Evolutionary conservation across 1,139 yeast genomes (phyloP).

Genomic region (Suhomyces bribrorum): DNA sequence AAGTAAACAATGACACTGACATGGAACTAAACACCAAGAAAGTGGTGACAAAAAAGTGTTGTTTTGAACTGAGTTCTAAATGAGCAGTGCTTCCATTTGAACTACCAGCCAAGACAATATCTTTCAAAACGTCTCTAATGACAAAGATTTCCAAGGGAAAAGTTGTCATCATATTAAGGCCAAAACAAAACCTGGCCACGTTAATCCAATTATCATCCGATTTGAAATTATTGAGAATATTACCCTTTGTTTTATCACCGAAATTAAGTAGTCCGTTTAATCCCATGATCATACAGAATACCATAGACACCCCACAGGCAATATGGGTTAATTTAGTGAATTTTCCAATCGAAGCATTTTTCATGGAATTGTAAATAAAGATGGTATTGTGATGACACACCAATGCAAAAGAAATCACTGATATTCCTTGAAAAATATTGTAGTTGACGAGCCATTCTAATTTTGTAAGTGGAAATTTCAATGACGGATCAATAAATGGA

Average conservation of each 20-base stretch:
- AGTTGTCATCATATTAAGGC: constrained; percentile 91
- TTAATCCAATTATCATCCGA: constrained; percentile 72
- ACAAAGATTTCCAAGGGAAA: constrained; percentile 90
- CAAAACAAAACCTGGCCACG: constrained; percentile 87
- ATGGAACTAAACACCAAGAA: constrained; percentile 67
- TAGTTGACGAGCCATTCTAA: constrained; percentile 58
- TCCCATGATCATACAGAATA: constrained; percentile 79
- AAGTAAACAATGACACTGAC: constrained; percentile 75
- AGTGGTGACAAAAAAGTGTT: constrained; percentile 70
- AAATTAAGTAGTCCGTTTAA: constrained; percentile 76
- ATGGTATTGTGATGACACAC: constrained; percentile 95
- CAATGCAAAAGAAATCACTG: constrained; percentile 89
- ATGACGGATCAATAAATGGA: constrained; percentile 53
- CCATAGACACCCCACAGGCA: constrained; percentile 78
- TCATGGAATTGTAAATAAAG: constrained; percentile 81
- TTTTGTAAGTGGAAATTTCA: constrained; percentile 49
- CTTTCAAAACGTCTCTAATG: constrained; percentile 79
- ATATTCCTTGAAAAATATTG: constrained; percentile 81
- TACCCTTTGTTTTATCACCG: constrained; percentile 80
- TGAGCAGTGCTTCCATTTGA: constrained; percentile 34
- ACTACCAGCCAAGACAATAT: constrained; percentile 46
- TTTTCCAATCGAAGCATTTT: constrained; percentile 70
- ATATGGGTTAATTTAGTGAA: constrained; percentile 80
- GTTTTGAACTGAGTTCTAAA: constrained; percentile 43
- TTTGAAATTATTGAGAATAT: constrained; percentile 82